Percentiles rank a stretch among this genome's conserved stretches.
Conservation (phyloP, 2,329 filamentous ascomycete genomes). For the Didymella segeticola region DNA sequence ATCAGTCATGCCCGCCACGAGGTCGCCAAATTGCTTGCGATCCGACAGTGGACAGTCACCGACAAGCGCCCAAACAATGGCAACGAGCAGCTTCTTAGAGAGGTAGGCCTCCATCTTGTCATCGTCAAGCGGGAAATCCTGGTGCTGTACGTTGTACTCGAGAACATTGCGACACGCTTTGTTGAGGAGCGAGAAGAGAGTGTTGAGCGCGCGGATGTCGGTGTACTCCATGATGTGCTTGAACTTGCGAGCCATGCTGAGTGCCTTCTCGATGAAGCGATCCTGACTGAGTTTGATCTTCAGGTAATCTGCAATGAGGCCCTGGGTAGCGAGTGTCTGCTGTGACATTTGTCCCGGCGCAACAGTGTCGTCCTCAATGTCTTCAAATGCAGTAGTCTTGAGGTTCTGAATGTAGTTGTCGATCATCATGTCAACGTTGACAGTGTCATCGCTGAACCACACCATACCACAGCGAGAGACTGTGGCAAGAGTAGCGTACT, state of each 20-base stretch:
- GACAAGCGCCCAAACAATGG: slow-evolving; percentile 92
- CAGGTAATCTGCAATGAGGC: slow-evolving; percentile 79
- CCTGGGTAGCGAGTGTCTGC: slow-evolving; percentile 80
- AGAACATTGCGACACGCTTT: slow-evolving; percentile 91
- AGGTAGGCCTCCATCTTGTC: slow-evolving; percentile 90
- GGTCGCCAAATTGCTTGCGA: slow-evolving; percentile 88
- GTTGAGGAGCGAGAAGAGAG: slow-evolving; percentile 93
- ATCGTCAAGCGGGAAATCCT: slow-evolving; percentile 89
- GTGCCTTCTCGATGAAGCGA: slow-evolving; percentile 78
- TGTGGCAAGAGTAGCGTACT: slow-evolving; percentile 97
- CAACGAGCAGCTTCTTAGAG: slow-evolving; percentile 91
- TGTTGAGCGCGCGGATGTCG: slow-evolving; percentile 85
- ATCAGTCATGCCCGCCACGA: slow-evolving; percentile 79
- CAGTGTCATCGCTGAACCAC: slow-evolving; percentile 99
- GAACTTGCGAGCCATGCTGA: slow-evolving; percentile 77
- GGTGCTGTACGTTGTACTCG: slow-evolving; percentile 93
- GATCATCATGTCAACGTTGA: slow-evolving; percentile 91
- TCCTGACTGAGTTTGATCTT: slow-evolving; percentile 77
- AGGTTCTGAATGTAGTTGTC: slow-evolving; percentile 87
- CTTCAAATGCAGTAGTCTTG: slow-evolving; percentile 84
- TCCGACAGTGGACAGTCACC: slow-evolving; percentile 91
- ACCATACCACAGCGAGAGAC: slow-evolving; percentile 99
- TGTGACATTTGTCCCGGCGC: slow-evolving; percentile 58
- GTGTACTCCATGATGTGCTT: slow-evolving; percentile 99
- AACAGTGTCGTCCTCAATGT: slow-evolving; percentile 89